phyloP scores from a whole-genome alignment of 768 basidiomycete species.

The Amanita muscaria region DNA sequence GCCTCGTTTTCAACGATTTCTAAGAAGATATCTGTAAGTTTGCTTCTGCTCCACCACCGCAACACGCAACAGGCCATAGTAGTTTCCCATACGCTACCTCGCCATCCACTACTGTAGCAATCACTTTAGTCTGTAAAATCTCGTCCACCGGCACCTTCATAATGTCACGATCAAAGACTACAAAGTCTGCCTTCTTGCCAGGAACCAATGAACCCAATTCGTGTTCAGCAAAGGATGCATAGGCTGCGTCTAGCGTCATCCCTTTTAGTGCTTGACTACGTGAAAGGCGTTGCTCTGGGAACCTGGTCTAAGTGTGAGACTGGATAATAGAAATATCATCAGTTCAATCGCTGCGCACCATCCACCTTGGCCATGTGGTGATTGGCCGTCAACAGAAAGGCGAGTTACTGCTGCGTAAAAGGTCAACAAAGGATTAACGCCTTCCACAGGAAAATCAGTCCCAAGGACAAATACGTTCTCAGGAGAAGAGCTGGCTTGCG shows the following conservation, averaged over 20 bases:
- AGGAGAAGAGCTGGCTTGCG: conserved; percentile 58
- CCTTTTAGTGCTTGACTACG: conserved; percentile 79
- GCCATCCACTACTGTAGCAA: conserved; percentile 72
- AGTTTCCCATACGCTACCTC: conserved; percentile 48
- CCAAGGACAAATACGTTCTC: conserved; percentile 67
- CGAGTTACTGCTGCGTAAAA: conserved; percentile 87
- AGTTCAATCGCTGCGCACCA: conserved; percentile 74
- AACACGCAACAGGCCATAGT: no score
- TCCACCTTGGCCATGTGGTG: conserved; percentile 75
- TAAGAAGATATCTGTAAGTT: no score
- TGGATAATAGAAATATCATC: neutral
- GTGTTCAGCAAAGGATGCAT: conserved; percentile 73
- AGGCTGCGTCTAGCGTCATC: conserved; percentile 86
- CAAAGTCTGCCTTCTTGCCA: conserved; percentile 86
- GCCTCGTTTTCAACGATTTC: no score
- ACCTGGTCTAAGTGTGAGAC: conserved; percentile 45
- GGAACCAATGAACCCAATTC: conserved; percentile 60
- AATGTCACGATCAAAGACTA: conserved; percentile 74
- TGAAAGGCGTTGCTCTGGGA: conserved; percentile 62
- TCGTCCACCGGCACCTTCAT: conserved; percentile 54
- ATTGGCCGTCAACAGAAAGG: conserved; percentile 54
- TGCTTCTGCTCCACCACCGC: no score
- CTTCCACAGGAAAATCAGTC: conserved; percentile 92
- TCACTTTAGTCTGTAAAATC: conserved; percentile 57
- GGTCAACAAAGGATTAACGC: conserved; percentile 73